A percentile compares a stretch with the other conserved stretches of the same genome.
Conservation (phyloP, 2,329 filamentous ascomycete species). For the Fusarium napiforme region DNA sequence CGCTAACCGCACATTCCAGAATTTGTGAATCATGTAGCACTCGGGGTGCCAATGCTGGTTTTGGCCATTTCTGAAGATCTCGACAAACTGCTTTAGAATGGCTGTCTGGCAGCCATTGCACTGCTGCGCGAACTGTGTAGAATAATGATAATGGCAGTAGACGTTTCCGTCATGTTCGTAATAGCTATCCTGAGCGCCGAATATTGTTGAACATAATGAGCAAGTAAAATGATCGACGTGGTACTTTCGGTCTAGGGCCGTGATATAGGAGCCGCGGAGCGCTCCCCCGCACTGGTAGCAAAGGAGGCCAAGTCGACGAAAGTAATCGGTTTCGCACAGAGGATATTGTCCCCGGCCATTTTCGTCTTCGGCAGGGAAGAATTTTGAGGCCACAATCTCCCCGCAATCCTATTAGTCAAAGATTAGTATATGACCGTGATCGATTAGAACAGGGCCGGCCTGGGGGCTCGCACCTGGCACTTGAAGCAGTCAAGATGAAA, state of each 20-base stretch:
- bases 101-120: slow-evolving; percentile 98
- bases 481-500: slow-evolving; percentile 99
- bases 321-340: slow-evolving; percentile 97
- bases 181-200: slow-evolving; percentile 97
- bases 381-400: slow-evolving; percentile 97
- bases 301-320: slow-evolving; percentile 87
- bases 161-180: slow-evolving; percentile 97
- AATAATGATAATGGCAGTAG: slow-evolving; percentile 99
- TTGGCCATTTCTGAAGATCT: slow-evolving; percentile 96
- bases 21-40: slow-evolving; percentile 99
- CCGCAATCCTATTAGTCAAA: slow-evolving; percentile 80
- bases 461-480: slow-evolving; percentile 75
- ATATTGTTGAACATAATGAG: slow-evolving; percentile 96
- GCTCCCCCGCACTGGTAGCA: slow-evolving; percentile 94
- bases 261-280: slow-evolving; percentile 96
- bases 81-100: slow-evolving; percentile 98
- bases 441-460: not conserved
- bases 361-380: slow-evolving; percentile 96
- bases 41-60: slow-evolving; percentile 99
- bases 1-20: slow-evolving; percentile 95
- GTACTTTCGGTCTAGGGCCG: slow-evolving; percentile 96
- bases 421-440: slow-evolving; percentile 28
- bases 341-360: slow-evolving; percentile 89
- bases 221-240: slow-evolving; percentile 99
- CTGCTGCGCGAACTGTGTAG: slow-evolving; percentile 93